These are phyloP conservation scores for Diutina sp. DNA, from an alignment of 1,139 yeast genomes.

Conservation along the genomic window DNA sequence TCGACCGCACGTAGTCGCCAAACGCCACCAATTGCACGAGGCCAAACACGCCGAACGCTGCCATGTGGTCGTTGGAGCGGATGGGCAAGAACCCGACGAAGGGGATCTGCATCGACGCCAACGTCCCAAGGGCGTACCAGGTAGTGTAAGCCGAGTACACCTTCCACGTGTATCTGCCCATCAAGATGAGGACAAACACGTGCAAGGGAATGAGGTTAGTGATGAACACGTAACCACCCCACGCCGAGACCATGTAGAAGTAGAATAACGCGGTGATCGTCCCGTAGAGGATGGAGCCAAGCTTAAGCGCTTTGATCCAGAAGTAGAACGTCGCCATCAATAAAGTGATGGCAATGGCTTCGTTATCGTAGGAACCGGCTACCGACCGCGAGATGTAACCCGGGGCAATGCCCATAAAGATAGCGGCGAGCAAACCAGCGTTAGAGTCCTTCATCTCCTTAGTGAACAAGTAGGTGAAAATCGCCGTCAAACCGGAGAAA, in stretches of 20 bases:
- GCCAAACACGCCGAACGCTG: conserved; percentile 95
- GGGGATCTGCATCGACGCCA: conserved; percentile 98
- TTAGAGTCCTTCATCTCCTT: conserved; percentile 81
- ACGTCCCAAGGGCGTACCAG: conserved; percentile 93
- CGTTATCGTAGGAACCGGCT: conserved; percentile 98
- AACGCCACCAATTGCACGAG: conserved; percentile 81
- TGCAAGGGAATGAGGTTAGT: conserved; percentile 96
- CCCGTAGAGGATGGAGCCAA: conserved; percentile 82
- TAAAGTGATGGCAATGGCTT: conserved; percentile 94
- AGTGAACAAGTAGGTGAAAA: conserved; percentile 83
- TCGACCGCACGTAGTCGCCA: conserved; percentile 69
- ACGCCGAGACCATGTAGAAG: conserved; percentile 99
- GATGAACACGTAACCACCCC: conserved; percentile 99
- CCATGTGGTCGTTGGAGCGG: conserved; percentile 97
- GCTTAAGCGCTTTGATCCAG: conserved; percentile 89
- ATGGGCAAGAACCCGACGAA: conserved; percentile 96
- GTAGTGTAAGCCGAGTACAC: conserved; percentile 88
- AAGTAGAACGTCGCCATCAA: conserved; percentile 91
- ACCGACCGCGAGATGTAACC: conserved; percentile 98
- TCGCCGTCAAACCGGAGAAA: conserved; percentile 86
- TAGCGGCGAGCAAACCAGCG: conserved; percentile 87
- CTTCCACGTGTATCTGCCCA: conserved; percentile 87
- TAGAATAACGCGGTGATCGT: conserved; percentile 77
- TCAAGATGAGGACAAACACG: conserved; percentile 74
- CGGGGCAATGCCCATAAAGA: conserved; percentile 95